phyloP scores from a whole-genome alignment of 345 rosid genomes.

The Acer yangbiense region DNA sequence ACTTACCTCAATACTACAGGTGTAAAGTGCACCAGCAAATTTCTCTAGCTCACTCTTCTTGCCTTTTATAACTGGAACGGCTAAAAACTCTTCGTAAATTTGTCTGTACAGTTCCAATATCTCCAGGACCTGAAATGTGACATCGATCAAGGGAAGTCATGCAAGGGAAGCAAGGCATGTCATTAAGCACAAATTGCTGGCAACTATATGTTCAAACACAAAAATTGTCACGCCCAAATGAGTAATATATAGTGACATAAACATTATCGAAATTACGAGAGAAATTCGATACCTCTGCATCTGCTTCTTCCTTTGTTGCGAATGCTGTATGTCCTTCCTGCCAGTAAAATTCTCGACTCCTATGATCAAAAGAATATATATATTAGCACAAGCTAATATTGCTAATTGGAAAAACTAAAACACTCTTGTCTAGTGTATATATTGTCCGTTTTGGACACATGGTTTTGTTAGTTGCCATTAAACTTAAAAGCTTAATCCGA shows the following conservation, averaged over 20 bases:
- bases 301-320: constrained; percentile 85
- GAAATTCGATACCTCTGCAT: constrained; percentile 60
- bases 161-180: too few species aligned
- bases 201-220: too few species aligned
- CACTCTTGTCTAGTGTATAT: too few species aligned
- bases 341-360: constrained; percentile 99
- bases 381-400: background rate
- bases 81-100: constrained; percentile 87
- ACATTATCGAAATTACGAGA: too few species aligned
- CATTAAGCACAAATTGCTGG: too few species aligned
- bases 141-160: background rate
- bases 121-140: constrained; percentile 54
- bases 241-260: too few species aligned
- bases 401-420: too few species aligned
- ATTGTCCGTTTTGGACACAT: background rate
- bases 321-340: constrained; percentile 99
- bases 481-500: too few species aligned
- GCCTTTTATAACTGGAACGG: constrained; percentile 89
- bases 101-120: constrained; percentile 86
- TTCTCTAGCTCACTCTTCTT: constrained; percentile 96
- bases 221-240: too few species aligned
- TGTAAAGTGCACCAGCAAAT: constrained; percentile 97
- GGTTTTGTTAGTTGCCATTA: too few species aligned
- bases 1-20: constrained; percentile 85
- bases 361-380: constrained; percentile 28